Conservation (phyloP, 148 eudicot species). For the Dysphania ambrosioides region DNA sequence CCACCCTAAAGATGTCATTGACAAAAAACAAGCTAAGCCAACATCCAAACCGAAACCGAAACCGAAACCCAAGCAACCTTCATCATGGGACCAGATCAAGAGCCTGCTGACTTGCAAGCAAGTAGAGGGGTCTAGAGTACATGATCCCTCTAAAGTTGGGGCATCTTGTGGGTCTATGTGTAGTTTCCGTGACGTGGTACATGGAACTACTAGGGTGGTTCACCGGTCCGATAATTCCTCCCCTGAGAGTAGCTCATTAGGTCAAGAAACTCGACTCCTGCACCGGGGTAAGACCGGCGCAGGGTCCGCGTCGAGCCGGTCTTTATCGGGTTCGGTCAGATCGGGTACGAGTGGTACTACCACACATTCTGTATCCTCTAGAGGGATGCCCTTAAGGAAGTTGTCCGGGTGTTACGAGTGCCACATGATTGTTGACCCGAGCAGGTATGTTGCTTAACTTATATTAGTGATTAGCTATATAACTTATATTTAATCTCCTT, state of each 20-base stretch:
- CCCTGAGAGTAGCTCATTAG: slow-evolving; percentile 57
- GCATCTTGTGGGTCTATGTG: slow-evolving; percentile 66
- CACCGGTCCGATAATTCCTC: slow-evolving; percentile 78
- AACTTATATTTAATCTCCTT: neutral
- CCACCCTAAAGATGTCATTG: neutral
- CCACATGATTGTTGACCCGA: slow-evolving; percentile 74
- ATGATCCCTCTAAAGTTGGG: slow-evolving; percentile 46
- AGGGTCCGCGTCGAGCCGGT: slow-evolving; percentile 28
- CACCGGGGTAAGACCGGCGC: slow-evolving; percentile 33
- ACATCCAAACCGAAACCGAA: slow-evolving; percentile 6
- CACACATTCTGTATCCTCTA: slow-evolving; percentile 33
- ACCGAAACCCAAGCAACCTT: slow-evolving; percentile 4
- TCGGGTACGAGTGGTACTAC: slow-evolving; percentile 28
- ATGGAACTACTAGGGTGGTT: slow-evolving; percentile 73
- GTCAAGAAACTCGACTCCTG: slow-evolving; percentile 49
- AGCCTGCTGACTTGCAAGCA: slow-evolving; percentile 74
- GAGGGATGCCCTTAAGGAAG: slow-evolving; percentile 70
- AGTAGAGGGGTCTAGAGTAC: slow-evolving; percentile 45
- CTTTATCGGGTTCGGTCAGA: slow-evolving; percentile 38
- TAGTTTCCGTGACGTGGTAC: slow-evolving; percentile 68
- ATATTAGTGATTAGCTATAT: too few relatives aligned
- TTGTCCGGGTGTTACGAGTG: slow-evolving; percentile 92
- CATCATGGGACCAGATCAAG: slow-evolving; percentile 90
- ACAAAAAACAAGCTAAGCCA: neutral
- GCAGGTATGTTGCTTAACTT: slow-evolving; percentile 41